Percentiles rank a stretch among this genome's conserved stretches.
These are phyloP conservation scores for Endotrypanum monterogeii DNA, from an alignment of 208 protist species.

Conservation along the genomic window DNA sequence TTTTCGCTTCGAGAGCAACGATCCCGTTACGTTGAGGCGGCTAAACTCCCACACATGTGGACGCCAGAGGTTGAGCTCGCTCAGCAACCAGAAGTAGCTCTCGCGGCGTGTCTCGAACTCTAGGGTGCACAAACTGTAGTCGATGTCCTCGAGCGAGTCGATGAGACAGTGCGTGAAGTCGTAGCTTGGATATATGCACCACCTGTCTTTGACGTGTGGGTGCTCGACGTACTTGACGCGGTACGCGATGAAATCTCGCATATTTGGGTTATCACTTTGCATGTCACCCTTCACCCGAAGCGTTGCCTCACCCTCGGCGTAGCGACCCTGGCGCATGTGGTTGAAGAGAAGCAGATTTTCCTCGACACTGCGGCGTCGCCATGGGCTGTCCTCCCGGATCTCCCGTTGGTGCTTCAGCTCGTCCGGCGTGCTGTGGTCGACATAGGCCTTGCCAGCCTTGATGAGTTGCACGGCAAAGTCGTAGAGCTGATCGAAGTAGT, in stretches of 20 bases:
- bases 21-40: slow-evolving; percentile 97
- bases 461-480: slow-evolving; percentile 98
- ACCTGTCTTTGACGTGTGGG: slow-evolving; percentile 95
- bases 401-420: slow-evolving; percentile 94
- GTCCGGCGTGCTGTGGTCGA: slow-evolving; percentile 96
- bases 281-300: slow-evolving; percentile 99
- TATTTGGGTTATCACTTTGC: slow-evolving; percentile 96
- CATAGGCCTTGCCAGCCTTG: slow-evolving; percentile 97
- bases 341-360: slow-evolving; percentile 94
- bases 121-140: slow-evolving; percentile 99
- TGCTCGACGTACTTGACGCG: slow-evolving; percentile 97
- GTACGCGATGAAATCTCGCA: slow-evolving; percentile 99
- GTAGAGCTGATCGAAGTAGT: slow-evolving; percentile 99
- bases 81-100: slow-evolving; percentile 97
- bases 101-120: slow-evolving; percentile 99
- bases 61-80: slow-evolving; percentile 88
- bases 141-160: slow-evolving; percentile 99
- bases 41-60: slow-evolving; percentile 98
- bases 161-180: slow-evolving; percentile 99
- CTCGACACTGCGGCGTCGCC: slow-evolving; percentile 89
- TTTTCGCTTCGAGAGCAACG: slow-evolving; percentile 98
- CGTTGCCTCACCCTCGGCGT: slow-evolving; percentile 96
- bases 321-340: slow-evolving; percentile 94
- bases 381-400: slow-evolving; percentile 86
- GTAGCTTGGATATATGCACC: slow-evolving; percentile 99